Base-by-base conservation (phyloP, 208 protist genomes). In the Leishmania martiniquensis region DNA sequence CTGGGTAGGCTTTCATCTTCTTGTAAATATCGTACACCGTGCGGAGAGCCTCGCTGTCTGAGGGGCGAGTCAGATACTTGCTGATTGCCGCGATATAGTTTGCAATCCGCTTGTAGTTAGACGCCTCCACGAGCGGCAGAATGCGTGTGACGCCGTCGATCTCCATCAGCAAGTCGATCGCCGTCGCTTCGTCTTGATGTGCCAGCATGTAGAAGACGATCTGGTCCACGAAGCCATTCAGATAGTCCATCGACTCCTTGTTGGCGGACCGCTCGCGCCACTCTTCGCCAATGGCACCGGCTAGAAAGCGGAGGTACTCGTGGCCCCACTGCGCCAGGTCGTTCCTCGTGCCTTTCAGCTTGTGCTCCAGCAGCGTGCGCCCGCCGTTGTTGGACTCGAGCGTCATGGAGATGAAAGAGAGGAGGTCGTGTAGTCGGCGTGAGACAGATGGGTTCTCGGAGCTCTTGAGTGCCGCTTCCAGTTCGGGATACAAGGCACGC, bases 351-450 rank as follows among this genome's bases (percentile, higher is more conserved):
- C 99, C 99, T 44, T 97, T 78, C 51, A 99, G 87, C 77, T 99
- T 99, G 87, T 98, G 99, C 73, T 99, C 91, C 37, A 99, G 88
- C 12, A 96, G 86, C 34, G 93, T 91, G 68, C 85, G 87, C 62
- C 89, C 82, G 60, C 79, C 85, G 71, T 93, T 84, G 68, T 89
- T 80, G 67, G 93, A 76, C 91, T 98, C 87, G 76, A 99, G 88
- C 12, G 99, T 99, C 98, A 99, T 99, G 42, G 98, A 97, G 15
- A 99, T 87, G 76, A 99, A 97, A 15, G 98, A 99, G n/a, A 99
- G 80, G 29, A 99, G 90, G 83, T 99, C 99, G 52, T 99, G 96
- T 44, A 99, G 89, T 51, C 95, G 78, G 54, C 85, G 91, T 47
- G 97, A 76, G 9, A 94, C 75, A 42, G 72, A 70, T 1, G 76